These are phyloP conservation scores for Teratosphaeria nubilosa DNA, from an alignment of 2,329 filamentous ascomycete genomes.

Conservation along the genomic window DNA sequence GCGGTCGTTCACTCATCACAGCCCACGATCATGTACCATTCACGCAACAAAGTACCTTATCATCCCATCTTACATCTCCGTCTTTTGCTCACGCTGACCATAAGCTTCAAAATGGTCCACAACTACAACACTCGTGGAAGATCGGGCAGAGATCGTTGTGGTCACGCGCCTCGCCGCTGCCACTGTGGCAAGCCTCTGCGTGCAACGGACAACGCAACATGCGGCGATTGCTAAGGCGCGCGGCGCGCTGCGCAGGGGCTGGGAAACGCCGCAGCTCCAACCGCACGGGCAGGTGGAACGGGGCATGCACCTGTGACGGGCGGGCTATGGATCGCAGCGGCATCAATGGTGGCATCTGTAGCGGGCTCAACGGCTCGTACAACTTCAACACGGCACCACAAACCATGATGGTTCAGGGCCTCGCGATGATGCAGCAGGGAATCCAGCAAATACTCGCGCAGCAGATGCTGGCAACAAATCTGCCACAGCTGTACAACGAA, in stretches of 20 bases:
- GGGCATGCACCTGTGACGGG: neutral
- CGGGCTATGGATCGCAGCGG: no score
- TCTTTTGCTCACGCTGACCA: neutral
- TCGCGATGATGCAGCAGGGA: neutral
- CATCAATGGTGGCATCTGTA: neutral
- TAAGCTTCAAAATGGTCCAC: neutral
- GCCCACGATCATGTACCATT: neutral
- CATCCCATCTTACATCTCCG: neutral
- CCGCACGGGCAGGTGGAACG: neutral
- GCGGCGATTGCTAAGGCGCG: neutral
- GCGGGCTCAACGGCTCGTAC: neutral
- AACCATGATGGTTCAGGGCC: neutral
- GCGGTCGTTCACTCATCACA: neutral
- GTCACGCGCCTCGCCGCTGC: neutral
- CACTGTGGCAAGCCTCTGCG: neutral
- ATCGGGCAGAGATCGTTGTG: neutral
- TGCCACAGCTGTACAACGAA: neutral
- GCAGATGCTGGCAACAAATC: neutral
- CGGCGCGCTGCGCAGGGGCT: neutral
- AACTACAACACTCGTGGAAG: neutral
- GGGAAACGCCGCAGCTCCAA: neutral
- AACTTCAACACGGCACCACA: neutral
- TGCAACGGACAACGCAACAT: neutral
- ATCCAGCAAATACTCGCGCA: neutral
- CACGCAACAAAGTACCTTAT: neutral